These are phyloP conservation scores for Rhodamnia argentea DNA, from an alignment of 345 rosid species.

Conservation along the genomic window DNA sequence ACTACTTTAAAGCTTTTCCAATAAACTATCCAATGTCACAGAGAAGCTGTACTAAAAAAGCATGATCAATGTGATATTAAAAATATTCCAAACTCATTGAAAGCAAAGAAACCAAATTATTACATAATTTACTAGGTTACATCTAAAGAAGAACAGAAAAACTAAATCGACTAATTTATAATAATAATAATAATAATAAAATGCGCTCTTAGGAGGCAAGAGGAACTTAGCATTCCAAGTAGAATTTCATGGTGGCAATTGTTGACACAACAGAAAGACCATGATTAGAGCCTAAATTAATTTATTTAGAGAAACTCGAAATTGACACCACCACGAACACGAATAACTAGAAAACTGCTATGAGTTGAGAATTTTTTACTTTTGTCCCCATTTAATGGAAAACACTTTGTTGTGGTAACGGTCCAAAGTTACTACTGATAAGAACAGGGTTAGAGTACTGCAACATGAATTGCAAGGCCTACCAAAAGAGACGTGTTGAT, in stretches of 20 bases:
- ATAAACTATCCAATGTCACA: not conserved
- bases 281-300: not conserved
- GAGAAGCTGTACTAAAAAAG: not conserved
- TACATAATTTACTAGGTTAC: not conserved
- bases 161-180: too few relatives aligned
- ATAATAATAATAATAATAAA: not conserved
- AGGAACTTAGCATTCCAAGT: not conserved
- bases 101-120: not conserved
- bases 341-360: not conserved
- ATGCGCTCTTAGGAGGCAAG: not conserved
- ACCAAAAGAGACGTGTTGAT: not conserved
- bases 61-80: not conserved
- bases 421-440: not conserved
- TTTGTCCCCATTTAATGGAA: not conserved
- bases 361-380: not conserved
- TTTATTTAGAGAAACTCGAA: not conserved
- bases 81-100: not conserved
- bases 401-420: not conserved
- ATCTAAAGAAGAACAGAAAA: not conserved
- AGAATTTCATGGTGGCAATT: not conserved
- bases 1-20: not conserved
- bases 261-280: not conserved
- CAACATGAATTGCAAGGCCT: not conserved
- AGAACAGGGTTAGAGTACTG: not conserved
- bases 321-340: not conserved